Base-by-base conservation (phyloP, 1,139 yeast genomes). In the Yamadazyma taylorii region DNA sequence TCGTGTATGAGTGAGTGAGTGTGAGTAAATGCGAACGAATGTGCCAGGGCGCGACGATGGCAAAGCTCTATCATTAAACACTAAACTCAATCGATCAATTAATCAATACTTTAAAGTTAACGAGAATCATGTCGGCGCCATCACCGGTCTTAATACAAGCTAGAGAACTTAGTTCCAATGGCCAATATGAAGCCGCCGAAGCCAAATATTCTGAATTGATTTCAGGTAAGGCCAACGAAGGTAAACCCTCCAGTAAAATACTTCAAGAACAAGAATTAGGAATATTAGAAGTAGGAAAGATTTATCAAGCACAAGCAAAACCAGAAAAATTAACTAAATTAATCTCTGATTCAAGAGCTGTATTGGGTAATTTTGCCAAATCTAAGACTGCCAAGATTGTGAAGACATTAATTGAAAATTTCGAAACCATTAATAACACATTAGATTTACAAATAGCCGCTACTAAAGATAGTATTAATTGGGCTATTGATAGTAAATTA, bases 311-410 rank as follows among this genome's bases (percentile, higher is more conserved):
- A 1, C 60, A 63, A 24, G 51, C 66, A 9, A 69, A 78, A 36
- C 67, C 74, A 16, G 66, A 61, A 5, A 75, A 80, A 49, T 72
- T 92, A 37, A 68, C 75, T 13, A 66, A 65, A 28, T 77, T 92
- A 54, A 78, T 92, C 33, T 70, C 78, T n/a, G 74, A 79, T 33
- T 83, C 95, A 0, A 77, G 94, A 47, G 67, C 66, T 6, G 76
- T 84, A 14, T 80, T 90, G 69, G 78, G 79, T 9, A 72, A 78
- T 38, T 81, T 88, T 57, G 96, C 98, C 35, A 92, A 92, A 66
- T 85, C 96, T 19, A 92, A 92, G 62, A 86, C 96, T 8, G 96
- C 97, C 29, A 92, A 90, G 60, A 85, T 92, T 39, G 82, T 84
- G 44, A 81, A 76, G 55, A 69, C 76, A 10, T 67, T 94, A 59